Evolutionary conservation across 2,329 filamentous ascomycete species (phyloP).

Genomic region (Sporothrix globosa): DNA sequence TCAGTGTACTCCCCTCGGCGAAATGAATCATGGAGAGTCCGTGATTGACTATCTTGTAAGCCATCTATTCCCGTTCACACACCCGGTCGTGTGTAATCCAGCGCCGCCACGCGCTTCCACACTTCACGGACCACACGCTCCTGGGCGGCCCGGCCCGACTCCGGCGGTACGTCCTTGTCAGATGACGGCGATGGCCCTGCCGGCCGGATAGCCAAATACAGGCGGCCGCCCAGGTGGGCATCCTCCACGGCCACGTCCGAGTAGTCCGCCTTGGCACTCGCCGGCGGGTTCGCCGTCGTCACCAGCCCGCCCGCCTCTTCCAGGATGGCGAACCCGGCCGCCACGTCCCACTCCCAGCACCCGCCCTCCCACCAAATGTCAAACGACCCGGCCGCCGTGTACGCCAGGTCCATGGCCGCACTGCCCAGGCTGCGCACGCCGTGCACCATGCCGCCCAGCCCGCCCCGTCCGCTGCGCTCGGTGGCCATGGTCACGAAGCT

Average conservation of each 20-base stretch:
- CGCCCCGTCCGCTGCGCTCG: slow-evolving; percentile 63
- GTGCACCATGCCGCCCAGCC: slow-evolving; percentile 78
- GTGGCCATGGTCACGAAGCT: slow-evolving; percentile 76
- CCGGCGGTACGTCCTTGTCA: slow-evolving; percentile 40
- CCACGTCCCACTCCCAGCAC: slow-evolving; percentile 83
- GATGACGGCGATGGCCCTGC: slow-evolving; percentile 61
- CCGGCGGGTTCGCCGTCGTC: slow-evolving; percentile 72
- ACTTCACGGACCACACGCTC: slow-evolving; percentile 72
- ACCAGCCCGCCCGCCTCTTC: slow-evolving; percentile 74
- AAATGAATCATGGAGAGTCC: too few relatives aligned
- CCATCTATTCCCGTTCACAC: neutral
- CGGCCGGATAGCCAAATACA: slow-evolving; percentile 73
- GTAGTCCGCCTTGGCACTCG: slow-evolving; percentile 46
- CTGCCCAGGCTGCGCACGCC: slow-evolving; percentile 72
- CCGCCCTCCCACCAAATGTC: slow-evolving; percentile 85
- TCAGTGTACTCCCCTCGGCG: neutral
- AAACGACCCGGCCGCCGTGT: slow-evolving; percentile 73
- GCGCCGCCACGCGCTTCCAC: slow-evolving; percentile 67
- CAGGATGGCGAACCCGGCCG: slow-evolving; percentile 72
- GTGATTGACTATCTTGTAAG: too few relatives aligned
- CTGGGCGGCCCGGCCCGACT: slow-evolving; percentile 68
- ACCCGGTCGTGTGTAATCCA: slow-evolving; percentile 67
- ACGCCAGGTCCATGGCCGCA: slow-evolving; percentile 74
- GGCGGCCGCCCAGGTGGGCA: slow-evolving; percentile 64
- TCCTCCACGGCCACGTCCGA: slow-evolving; percentile 61